Conservation (phyloP, 2,329 filamentous ascomycete species). For the Neonectria hederae region DNA sequence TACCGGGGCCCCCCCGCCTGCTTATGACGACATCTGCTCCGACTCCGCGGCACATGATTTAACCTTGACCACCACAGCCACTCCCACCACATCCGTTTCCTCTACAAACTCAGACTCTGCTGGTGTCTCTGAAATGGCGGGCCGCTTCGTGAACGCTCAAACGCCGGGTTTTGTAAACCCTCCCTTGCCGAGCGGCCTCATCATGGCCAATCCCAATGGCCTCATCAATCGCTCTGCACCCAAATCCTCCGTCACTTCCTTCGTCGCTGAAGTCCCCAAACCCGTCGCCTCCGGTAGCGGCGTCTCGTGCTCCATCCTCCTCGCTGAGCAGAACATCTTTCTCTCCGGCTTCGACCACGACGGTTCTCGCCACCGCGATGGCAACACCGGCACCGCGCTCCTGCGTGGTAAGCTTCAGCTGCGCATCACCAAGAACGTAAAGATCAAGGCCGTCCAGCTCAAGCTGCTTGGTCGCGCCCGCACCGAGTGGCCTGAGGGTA, state of each 20-base stretch:
- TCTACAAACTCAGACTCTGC: slow-evolving; percentile 30
- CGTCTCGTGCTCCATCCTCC: slow-evolving; percentile 75
- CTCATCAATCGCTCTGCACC: slow-evolving; percentile 58
- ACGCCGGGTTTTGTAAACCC: slow-evolving; percentile 25
- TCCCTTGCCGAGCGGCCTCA: slow-evolving; percentile 36
- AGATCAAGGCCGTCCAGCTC: slow-evolving; percentile 90
- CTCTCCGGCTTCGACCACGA: slow-evolving; percentile 81
- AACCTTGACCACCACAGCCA: slow-evolving; percentile 32
- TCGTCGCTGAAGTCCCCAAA: slow-evolving; percentile 69
- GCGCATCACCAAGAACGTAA: slow-evolving; percentile 86
- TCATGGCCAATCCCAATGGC: slow-evolving; percentile 55
- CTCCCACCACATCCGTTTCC: slow-evolving; percentile 30
- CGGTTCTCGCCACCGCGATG: slow-evolving; percentile 61
- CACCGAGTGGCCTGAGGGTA: slow-evolving; percentile 97
- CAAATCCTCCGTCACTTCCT: slow-evolving; percentile 61
- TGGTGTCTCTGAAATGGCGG: slow-evolving; percentile 35
- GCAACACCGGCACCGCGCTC: slow-evolving; percentile 79
- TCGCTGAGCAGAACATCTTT: slow-evolving; percentile 84
- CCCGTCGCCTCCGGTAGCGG: slow-evolving; percentile 83
- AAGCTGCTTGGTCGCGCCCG: slow-evolving; percentile 86
- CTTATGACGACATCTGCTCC: slow-evolving; percentile 45
- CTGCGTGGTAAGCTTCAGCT: slow-evolving; percentile 85
- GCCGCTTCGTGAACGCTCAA: slow-evolving; percentile 31
- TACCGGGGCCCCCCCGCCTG: slow-evolving; percentile 38
- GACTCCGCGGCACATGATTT: slow-evolving; percentile 40